A percentile compares a stretch with the other conserved stretches of the same genome.
These are phyloP conservation scores for Lagenaria siceraria DNA, from an alignment of 306 rosid genomes.

Conservation along the genomic window DNA sequence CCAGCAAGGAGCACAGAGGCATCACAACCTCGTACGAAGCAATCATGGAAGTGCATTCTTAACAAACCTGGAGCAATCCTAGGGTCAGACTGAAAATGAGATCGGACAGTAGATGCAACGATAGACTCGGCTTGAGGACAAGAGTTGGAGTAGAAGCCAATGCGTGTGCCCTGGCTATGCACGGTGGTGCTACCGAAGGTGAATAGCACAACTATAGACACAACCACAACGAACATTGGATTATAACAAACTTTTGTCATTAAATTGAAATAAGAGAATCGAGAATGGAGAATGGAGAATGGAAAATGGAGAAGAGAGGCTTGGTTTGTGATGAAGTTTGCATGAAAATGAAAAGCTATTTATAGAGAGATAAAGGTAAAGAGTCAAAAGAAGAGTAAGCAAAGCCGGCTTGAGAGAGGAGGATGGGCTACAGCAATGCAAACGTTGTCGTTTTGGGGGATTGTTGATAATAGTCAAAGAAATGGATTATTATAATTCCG, in stretches of 20 bases:
- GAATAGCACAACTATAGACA: background rate
- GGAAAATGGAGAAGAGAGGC: background rate
- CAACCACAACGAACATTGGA: background rate
- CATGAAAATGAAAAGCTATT: background rate
- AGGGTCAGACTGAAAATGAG: conserved; percentile 5
- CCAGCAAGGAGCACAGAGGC: conserved; percentile 1
- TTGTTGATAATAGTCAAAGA: background rate
- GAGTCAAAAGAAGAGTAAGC: conserved; percentile 1
- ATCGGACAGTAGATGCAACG: background rate
- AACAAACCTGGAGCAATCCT: background rate
- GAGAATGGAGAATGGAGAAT: too few species aligned
- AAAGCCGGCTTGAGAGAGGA: background rate
- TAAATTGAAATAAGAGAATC: background rate
- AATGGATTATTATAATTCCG: background rate
- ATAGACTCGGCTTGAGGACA: conserved; percentile 7
- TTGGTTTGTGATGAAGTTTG: background rate
- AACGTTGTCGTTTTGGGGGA: conserved; percentile 1
- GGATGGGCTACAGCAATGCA: background rate
- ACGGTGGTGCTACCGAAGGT: background rate
- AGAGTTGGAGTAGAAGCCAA: background rate
- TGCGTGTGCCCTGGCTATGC: background rate
- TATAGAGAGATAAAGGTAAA: background rate
- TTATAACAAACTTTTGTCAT: background rate
- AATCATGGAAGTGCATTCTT: conserved; percentile 9
- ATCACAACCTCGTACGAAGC: conserved; percentile 7